Conservation (phyloP, 345 rosid genomes). For the Syzygium grande region DNA sequence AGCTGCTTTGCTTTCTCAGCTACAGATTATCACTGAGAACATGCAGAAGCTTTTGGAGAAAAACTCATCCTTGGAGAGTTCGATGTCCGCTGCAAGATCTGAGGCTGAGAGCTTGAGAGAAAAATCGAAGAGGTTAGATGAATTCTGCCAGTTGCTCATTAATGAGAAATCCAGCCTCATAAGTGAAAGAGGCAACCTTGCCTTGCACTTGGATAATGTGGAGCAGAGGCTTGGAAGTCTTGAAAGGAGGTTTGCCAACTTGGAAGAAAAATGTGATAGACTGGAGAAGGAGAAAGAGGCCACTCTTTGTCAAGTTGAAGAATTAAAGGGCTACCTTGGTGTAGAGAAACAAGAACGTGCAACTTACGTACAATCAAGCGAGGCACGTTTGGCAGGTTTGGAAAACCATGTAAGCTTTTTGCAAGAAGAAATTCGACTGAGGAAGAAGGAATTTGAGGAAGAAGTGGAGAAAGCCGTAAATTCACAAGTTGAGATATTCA, state of each 20-base stretch:
- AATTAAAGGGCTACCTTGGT: slow-evolving; percentile 47
- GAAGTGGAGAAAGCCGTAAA: slow-evolving; percentile 80
- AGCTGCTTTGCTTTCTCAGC: slow-evolving; percentile 70
- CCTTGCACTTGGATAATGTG: slow-evolving; percentile 50
- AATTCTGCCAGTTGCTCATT: slow-evolving; percentile 56
- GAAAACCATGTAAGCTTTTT: slow-evolving; percentile 59
- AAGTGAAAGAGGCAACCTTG: slow-evolving; percentile 42
- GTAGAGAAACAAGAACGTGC: slow-evolving; percentile 54
- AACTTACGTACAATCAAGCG: slow-evolving; percentile 42
- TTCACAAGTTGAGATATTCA: slow-evolving; percentile 73
- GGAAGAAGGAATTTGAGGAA: slow-evolving; percentile 79
- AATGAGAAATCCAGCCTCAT: slow-evolving; percentile 59
- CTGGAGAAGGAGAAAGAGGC: slow-evolving; percentile 66
- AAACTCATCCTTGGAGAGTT: slow-evolving; percentile 43
- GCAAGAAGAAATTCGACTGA: slow-evolving; percentile 57
- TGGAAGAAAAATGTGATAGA: slow-evolving; percentile 54
- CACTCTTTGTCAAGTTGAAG: slow-evolving; percentile 50
- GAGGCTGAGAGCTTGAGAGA: slow-evolving; percentile 69
- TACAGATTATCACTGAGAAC: slow-evolving; percentile 63
- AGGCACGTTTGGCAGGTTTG: slow-evolving; percentile 54
- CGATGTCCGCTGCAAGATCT: slow-evolving; percentile 54
- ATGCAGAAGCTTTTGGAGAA: slow-evolving; percentile 66
- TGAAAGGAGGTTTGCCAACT: slow-evolving; percentile 53
- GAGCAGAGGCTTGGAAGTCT: slow-evolving; percentile 51
- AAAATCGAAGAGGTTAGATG: slow-evolving; percentile 68